These are phyloP conservation scores for Madurella mycetomatis DNA, from an alignment of 2,329 filamentous ascomycete genomes.

Conservation along the genomic window DNA sequence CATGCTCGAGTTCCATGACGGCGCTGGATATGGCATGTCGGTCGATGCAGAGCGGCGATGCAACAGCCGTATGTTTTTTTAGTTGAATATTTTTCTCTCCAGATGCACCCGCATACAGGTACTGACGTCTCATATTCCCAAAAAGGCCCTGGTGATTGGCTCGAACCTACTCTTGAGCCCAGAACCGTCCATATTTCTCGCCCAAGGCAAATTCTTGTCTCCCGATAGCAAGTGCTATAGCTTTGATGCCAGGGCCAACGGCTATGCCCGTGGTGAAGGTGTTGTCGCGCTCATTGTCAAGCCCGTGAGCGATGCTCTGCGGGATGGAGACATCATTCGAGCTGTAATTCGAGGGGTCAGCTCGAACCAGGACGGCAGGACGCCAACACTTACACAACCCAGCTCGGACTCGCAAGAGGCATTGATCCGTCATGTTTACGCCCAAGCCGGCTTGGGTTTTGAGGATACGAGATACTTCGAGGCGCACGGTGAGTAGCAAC, in stretches of 20 bases:
- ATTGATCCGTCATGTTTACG: conserved; percentile 13
- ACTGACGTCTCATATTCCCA: conserved; percentile 22
- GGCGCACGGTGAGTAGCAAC: conserved; percentile 31
- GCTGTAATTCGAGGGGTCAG: conserved; percentile 31
- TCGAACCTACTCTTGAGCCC: conserved; percentile 4
- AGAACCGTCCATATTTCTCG: neutral
- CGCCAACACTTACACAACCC: conserved; percentile 6
- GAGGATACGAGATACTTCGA: conserved; percentile 16
- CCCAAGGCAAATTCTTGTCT: neutral
- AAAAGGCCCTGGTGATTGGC: neutral
- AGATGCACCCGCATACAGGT: no score
- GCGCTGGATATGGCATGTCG: conserved; percentile 11
- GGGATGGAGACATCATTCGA: conserved; percentile 27
- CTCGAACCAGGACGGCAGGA: conserved; percentile 20
- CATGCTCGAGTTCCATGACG: conserved; percentile 13
- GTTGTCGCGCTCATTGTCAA: conserved; percentile 24
- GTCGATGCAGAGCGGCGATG: conserved; percentile 19
- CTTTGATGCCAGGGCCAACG: conserved; percentile 34
- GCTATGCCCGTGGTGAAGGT: conserved; percentile 51
- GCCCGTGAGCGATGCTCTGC: conserved; percentile 24
- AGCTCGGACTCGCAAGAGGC: conserved; percentile 8
- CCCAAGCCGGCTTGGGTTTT: neutral
- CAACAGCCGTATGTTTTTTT: no score
- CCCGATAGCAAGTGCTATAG: conserved; percentile 1
- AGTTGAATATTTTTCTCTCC: no score